Base-by-base conservation (phyloP, 2,329 filamentous ascomycete genomes). In the Coccinonectria pachysandricola region DNA sequence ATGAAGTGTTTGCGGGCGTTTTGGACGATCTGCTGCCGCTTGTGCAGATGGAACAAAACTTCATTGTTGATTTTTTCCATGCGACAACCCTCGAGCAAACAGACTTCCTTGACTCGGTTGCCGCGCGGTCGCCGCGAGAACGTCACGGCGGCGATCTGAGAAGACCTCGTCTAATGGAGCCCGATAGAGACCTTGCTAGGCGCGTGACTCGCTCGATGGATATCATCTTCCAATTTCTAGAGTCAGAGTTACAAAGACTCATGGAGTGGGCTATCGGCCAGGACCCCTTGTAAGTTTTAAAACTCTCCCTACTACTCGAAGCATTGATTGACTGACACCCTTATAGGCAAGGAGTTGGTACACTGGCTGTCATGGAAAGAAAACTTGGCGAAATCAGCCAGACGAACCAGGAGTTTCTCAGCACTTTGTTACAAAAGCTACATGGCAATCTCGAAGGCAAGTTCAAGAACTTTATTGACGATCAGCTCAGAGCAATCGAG, bases 41-140 rank as follows among this genome's bases (percentile, higher is more conserved):
- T 30, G 76, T 95, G 32, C 78, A 85, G 42, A 87, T 88, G 52
- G 91, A 98, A 56, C 88, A 98, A 52, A 96, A 95, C 50, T 98
- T 96, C 49, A 66, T 95, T 24, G 77, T 94, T n/a, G 85, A 93
- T 42, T 91, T 95, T 53, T 96, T 96, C 68, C 88, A 96, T 44
- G 75, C 91, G 14, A 83, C 80, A n/a, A 92, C 85, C 2, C 65
- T 88, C 15, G 79, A 86, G 44, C 78, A 75, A 18, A 58, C 71
- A 10, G 87, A 95, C 48, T 96, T 95, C 48, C 68, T 80, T 2
- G 91, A 96, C 39, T 70, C 79, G 3, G 79, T 95, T 11, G 64
- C 70, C 12, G 66, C 71, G 3, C 64, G 65, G 2, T 59, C 68
- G 13, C 84, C 86, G 6, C 70, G 75, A 21, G 66, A 77, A 19